Conservation (phyloP, 148 eudicot species). For the Mesembryanthemum crystallinum region DNA sequence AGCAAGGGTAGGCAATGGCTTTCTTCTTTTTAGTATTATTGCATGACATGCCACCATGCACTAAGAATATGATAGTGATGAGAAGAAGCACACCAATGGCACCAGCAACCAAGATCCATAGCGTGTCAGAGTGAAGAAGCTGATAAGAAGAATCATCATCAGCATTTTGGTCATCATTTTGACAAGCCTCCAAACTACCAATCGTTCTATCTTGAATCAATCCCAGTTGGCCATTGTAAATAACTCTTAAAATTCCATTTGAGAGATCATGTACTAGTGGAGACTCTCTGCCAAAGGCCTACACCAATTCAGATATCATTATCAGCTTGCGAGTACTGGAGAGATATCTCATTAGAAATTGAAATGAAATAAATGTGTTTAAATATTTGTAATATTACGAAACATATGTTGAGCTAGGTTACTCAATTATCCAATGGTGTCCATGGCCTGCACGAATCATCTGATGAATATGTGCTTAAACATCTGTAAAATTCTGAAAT, state of each 20-base stretch:
- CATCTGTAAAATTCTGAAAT: too few species aligned
- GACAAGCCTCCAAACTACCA: slow-evolving; percentile 21
- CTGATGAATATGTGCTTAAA: too few species aligned
- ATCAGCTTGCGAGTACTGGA: neutral
- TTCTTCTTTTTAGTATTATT: slow-evolving; percentile 3
- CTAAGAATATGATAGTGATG: slow-evolving; percentile 11
- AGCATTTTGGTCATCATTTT: neutral
- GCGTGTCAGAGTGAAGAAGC: slow-evolving; percentile 4
- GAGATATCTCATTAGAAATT: too few species aligned
- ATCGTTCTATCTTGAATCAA: slow-evolving; percentile 23
- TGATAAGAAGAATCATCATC: neutral
- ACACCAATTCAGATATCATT: neutral
- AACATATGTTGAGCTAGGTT: too few species aligned
- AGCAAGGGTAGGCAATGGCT: slow-evolving; percentile 22
- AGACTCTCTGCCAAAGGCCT: slow-evolving; percentile 19
- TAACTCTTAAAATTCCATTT: slow-evolving; percentile 15
- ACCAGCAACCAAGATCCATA: slow-evolving; percentile 28
- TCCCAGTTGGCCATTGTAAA: slow-evolving; percentile 10
- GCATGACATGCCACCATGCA: slow-evolving; percentile 15
- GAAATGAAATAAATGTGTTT: too few species aligned
- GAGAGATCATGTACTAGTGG: neutral
- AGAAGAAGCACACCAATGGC: slow-evolving; percentile 22
- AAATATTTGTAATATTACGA: too few species aligned
- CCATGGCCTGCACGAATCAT: too few species aligned
- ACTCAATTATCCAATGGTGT: too few species aligned